Conservation (phyloP, 73 alveolate genomes). For the Loxodes magnus region DNA sequence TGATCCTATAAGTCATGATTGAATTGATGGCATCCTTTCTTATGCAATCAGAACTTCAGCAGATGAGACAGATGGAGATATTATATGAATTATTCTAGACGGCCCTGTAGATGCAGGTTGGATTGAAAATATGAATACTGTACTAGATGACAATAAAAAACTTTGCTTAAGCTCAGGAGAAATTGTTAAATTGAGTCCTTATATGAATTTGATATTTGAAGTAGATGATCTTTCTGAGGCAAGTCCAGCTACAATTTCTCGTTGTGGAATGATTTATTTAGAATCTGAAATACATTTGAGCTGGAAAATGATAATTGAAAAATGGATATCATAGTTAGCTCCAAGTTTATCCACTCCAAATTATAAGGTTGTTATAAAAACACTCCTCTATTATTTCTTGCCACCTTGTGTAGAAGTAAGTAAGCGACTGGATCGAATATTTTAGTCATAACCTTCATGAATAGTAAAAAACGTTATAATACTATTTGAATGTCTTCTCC, state of each 20-base stretch:
- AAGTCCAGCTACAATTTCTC: conserved; percentile 88
- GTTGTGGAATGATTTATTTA: conserved; percentile 62
- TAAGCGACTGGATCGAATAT: too few relatives aligned
- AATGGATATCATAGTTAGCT: conserved; percentile 65
- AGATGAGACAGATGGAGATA: conserved; percentile 68
- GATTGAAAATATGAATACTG: conserved; percentile 96
- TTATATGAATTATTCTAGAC: conserved; percentile 89
- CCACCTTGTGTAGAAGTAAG: too few relatives aligned
- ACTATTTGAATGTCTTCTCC: too few relatives aligned
- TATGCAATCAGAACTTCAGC: conserved; percentile 72
- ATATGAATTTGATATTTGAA: conserved; percentile 86
- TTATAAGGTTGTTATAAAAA: too few relatives aligned
- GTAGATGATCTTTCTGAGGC: conserved; percentile 87
- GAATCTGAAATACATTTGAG: conserved; percentile 61
- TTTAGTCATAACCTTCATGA: too few relatives aligned
- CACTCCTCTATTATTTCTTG: too few relatives aligned
- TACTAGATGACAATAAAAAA: conserved; percentile 90
- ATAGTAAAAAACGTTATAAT: too few relatives aligned
- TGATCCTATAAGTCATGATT: conserved; percentile 78
- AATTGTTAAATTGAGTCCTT: conserved; percentile 64
- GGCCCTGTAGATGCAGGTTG: conserved; percentile 99
- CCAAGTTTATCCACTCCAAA: background rate
- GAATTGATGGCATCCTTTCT: conserved; percentile 91
- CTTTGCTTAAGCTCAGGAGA: conserved; percentile 64
- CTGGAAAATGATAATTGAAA: conserved; percentile 41